Percentiles rank a stretch among this genome's conserved stretches.
These are phyloP conservation scores for Strobilomyces dryophilus DNA, from an alignment of 768 basidiomycete genomes.

Conservation along the genomic window DNA sequence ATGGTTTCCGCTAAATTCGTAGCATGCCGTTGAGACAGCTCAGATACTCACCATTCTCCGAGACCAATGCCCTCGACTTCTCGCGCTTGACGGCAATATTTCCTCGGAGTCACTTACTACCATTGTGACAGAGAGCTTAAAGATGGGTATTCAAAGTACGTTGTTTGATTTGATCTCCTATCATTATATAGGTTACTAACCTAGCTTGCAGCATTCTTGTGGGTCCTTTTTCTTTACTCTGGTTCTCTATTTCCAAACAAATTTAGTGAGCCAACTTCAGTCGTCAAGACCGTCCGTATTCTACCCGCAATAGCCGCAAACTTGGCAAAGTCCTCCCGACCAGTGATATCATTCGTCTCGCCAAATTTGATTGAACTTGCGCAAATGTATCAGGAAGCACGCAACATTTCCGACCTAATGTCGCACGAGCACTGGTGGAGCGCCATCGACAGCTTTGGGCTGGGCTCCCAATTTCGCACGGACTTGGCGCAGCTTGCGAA, in stretches of 20 bases:
- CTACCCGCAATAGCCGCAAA: slow-evolving; percentile 54
- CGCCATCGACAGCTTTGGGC: slow-evolving; percentile 54
- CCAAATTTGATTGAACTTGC: slow-evolving; percentile 83
- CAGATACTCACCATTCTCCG: slow-evolving; percentile 53
- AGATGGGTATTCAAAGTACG: slow-evolving; percentile 51
- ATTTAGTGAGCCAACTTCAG: slow-evolving; percentile 88
- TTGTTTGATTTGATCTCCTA: no score
- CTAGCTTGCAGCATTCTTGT: slow-evolving; percentile 67
- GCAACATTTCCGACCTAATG: slow-evolving; percentile 46
- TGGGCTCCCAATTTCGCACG: slow-evolving; percentile 64
- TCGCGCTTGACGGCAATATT: slow-evolving; percentile 78
- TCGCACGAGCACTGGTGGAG: slow-evolving; percentile 62
- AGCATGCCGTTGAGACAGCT: not conserved
- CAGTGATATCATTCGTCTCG: slow-evolving; percentile 68
- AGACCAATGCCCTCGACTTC: slow-evolving; percentile 47
- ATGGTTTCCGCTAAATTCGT: not conserved
- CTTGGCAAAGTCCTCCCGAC: slow-evolving; percentile 25
- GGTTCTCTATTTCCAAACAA: slow-evolving; percentile 3
- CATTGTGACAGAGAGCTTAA: slow-evolving; percentile 49
- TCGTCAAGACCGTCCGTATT: slow-evolving; percentile 71
- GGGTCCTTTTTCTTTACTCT: slow-evolving; percentile 23
- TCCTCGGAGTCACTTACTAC: slow-evolving; percentile 46
- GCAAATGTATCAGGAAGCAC: slow-evolving; percentile 50
- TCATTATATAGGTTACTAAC: no score
- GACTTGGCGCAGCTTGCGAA: slow-evolving; percentile 61